Base-by-base conservation (phyloP, 345 rosid species). In the Camelina neglecta region DNA sequence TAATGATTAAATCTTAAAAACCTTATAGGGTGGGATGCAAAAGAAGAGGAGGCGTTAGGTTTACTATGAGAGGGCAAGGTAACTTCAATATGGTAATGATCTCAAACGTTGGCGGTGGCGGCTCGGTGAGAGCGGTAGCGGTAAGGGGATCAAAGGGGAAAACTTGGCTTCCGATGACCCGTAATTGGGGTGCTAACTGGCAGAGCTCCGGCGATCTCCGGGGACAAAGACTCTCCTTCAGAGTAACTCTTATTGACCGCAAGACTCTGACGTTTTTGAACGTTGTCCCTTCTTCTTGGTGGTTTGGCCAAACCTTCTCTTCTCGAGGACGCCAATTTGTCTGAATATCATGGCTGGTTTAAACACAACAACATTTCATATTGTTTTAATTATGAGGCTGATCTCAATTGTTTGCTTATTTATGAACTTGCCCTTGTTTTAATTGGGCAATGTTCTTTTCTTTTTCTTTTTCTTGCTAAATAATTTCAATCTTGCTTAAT, bases 171-270 rank as follows among this genome's bases (percentile, higher is more conserved):
- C 64, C 85, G 33, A 69, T 92, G 90, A 79, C 81, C 11, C 78
- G 96, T 50, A 90, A 90, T 29, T 88, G 92, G 92, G 93, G 97
- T 13, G 96, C 89, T 0, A 88, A 90, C 62, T 92, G 97, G 97
- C 91, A 89, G 29, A 87, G 86, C 74, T 81, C 72, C 69, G 65
- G 84, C 3, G 89, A 88, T 70, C 81, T 90, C 24, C 77, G 88
- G 16, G 77, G 65, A 75, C 97, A 88, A 51, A 79, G 70, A 29
- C 58, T 90, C 45, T 87, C 96, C 21, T 87, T 92, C 60, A 87
- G 72, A 82, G 81, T 92, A 49, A 85, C 81, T 60, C 78, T 89
- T 73, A 85, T 63, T 20, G 90, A 90, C 65, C 83, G 84, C 7
- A 87, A 76, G 59, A 85, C 87, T 3, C 47, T 72, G 50, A 69